Percentiles rank a stretch among this genome's conserved stretches.
phyloP scores from a whole-genome alignment of 2,329 filamentous ascomycete genomes.

The Daldinia eschscholtzii region DNA sequence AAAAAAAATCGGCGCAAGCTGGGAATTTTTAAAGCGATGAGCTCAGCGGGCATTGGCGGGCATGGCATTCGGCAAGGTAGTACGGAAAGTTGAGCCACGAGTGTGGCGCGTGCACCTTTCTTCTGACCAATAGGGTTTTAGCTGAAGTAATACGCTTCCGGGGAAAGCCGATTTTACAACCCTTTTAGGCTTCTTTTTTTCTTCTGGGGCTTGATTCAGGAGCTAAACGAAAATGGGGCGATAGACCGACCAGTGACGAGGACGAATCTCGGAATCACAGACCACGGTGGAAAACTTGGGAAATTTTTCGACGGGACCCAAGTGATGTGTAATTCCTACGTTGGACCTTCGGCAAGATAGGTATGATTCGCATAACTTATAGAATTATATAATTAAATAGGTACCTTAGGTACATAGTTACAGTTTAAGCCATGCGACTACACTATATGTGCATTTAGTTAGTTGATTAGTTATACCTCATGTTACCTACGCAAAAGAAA shows the following conservation, averaged over 20 bases:
- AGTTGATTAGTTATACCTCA: too few relatives aligned
- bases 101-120: slow-evolving; percentile 47
- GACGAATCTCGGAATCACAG: slow-evolving; percentile 38
- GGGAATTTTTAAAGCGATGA: slow-evolving; percentile 50
- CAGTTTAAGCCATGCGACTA: too few relatives aligned
- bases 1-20: slow-evolving; percentile 48
- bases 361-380: not conserved
- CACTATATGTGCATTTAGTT: too few relatives aligned
- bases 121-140: slow-evolving; percentile 56
- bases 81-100: slow-evolving; percentile 51
- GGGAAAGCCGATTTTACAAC: slow-evolving; percentile 45
- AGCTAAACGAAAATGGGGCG: slow-evolving; percentile 5
- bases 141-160: slow-evolving; percentile 49
- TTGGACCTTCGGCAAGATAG: not conserved
- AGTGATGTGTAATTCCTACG: slow-evolving; percentile 9
- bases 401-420: too few relatives aligned
- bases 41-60: slow-evolving; percentile 46
- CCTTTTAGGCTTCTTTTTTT: slow-evolving; percentile 8
- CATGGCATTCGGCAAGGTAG: slow-evolving; percentile 38
- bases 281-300: slow-evolving; percentile 10
- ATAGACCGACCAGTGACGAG: slow-evolving; percentile 22
- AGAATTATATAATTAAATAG: too few relatives aligned
- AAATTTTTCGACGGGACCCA: slow-evolving; percentile 38
- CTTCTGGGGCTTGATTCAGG: slow-evolving; percentile 7
- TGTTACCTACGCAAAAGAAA: too few relatives aligned